Base-by-base conservation (phyloP, 176 grass and related monocot species). In the Zizania latifolia region DNA sequence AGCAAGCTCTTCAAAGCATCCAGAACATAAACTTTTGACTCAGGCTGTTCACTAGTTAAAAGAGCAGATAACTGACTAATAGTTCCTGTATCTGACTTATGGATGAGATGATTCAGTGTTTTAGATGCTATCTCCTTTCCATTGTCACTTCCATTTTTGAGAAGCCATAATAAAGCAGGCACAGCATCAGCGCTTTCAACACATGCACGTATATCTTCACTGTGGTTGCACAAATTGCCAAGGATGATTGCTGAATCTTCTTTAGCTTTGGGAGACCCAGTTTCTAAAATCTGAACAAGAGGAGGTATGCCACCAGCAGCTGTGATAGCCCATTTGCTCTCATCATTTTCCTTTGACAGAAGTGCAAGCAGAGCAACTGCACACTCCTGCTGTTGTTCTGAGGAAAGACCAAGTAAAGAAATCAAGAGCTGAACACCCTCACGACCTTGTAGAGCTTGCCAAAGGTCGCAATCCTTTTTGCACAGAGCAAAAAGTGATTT, bases 231-330 rank as follows among this genome's bases (percentile, higher is more conserved):
- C n/a, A 99, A 82, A 70, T 99, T 99, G 27, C 96, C 96, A 80
- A 99, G 80, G 83, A 99, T 99, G 68, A 58, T 95, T 72, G 96
- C 96, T 81, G 96, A 94, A 92, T 99, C 96, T 99, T 99, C 96
- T 89, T 95, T 99, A 77, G 96, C 92, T 90, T 99, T 99, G 26
- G 92, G 85, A 76, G 92, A 92, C 34, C 96, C 96, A 8, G 89
- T 99, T 92, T 99, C 96, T 76, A 99, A 79, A 69, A 99, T 99
- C 81, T 99, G 96, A 86, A 99, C 96, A 92, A 99, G 92, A 86
- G 96, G 96, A 74, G 92, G 96, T 86, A 99, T 99, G 62, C 96
- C 96, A 74, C 96, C 96, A 83, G 96, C 92, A 80, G 96, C 96
- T 58, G 96, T 99, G 65, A 99, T 95, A 58, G 96, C 96, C 96